Evolutionary conservation across 176 grass and related monocot species (phyloP), one percentile per base, ranked within the genome.

Genomic region (Carex littledalei): DNA sequence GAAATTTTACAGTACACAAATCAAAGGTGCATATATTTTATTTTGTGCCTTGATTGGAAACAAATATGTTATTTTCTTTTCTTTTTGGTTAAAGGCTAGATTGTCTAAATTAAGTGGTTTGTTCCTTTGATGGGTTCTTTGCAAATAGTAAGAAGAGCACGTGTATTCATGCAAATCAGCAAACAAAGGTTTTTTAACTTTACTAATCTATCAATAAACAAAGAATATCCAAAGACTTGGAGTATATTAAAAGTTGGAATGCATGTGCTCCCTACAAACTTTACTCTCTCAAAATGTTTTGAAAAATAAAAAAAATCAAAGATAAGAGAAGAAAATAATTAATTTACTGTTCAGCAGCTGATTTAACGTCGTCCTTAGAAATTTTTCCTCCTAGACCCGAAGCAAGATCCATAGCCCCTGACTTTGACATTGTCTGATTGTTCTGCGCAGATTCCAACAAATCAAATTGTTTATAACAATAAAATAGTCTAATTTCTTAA

Each of bases 361-460:
- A 89, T 52, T 84, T 87, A 34, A 92, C 90, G n/a, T 92, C 76
- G 6, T 87, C 62, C 85, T 86, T 92, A 22, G 29, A 10, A 58
- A 89, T 79, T 34, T 55, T 80, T 62, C 90, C 90, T 87, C 90
- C 90, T n/a, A 92, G 8, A 4, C 90, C 85, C 3, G 87, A 80
- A 64, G 85, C 90, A 8, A 92, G 85, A 87, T 89, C 87, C 7
- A 89, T 32, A 57, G 82, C 29, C 12, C 90, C 87, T 8, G 77
- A 45, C 85, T 85, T 92, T 12, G 85, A 85, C 90, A 92, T 92
- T 29, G 43, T 81, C 53, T 52, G 47, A 71, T 21, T 32, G 21
- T 24, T 62, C 71, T 71, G 74, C 37, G 22, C 68, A 75, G 67
- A 83, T 62, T 68, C 53, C 39, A 24, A 83, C 67, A 84, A 71